Percentiles rank a stretch among this genome's conserved stretches.
Evolutionary conservation across 2,329 filamentous ascomycete genomes (phyloP).

Genomic region (Elsinoe arachidis): DNA sequence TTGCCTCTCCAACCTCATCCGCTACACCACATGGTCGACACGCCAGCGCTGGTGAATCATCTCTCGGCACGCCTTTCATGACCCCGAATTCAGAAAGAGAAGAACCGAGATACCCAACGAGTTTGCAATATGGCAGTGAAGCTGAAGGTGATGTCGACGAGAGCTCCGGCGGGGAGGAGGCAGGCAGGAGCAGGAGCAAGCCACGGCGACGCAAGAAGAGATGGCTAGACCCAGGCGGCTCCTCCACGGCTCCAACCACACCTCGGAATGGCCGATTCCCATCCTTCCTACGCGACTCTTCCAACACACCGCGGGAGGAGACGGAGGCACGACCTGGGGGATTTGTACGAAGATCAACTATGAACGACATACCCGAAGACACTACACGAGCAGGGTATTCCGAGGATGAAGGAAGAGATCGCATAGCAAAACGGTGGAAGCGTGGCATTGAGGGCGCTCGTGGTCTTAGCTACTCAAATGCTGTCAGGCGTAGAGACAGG

Average conservation of each 20-base stretch:
- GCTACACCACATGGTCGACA: conserved; percentile 40
- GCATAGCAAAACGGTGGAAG: conserved; percentile 39
- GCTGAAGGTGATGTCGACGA: conserved; percentile 75
- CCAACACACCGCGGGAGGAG: conserved; percentile 42
- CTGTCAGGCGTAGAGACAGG: conserved; percentile 13
- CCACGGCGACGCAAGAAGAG: conserved; percentile 58
- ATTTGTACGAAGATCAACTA: conserved; percentile 37
- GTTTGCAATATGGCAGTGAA: conserved; percentile 57
- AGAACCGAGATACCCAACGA: conserved; percentile 37
- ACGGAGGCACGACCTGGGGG: conserved; percentile 44
- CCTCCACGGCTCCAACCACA: conserved; percentile 59
- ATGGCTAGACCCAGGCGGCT: conserved; percentile 48
- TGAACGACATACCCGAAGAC: conserved; percentile 40
- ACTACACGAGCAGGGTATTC: conserved; percentile 37
- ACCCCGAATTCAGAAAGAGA: conserved; percentile 43
- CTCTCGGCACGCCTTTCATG: conserved; percentile 24
- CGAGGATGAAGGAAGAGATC: conserved; percentile 43
- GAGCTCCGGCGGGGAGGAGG: conserved; percentile 65
- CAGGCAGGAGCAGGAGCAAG: conserved; percentile 38
- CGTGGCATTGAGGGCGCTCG: conserved; percentile 39
- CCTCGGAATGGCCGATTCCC: conserved; percentile 45
- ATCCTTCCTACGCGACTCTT: conserved; percentile 40
- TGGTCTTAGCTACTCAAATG: conserved; percentile 36
- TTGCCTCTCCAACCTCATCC: conserved; percentile 50
- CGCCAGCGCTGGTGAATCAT: conserved; percentile 37